Base-by-base conservation (phyloP, 140 eudicot genomes). In the Bidens hawaiensis region DNA sequence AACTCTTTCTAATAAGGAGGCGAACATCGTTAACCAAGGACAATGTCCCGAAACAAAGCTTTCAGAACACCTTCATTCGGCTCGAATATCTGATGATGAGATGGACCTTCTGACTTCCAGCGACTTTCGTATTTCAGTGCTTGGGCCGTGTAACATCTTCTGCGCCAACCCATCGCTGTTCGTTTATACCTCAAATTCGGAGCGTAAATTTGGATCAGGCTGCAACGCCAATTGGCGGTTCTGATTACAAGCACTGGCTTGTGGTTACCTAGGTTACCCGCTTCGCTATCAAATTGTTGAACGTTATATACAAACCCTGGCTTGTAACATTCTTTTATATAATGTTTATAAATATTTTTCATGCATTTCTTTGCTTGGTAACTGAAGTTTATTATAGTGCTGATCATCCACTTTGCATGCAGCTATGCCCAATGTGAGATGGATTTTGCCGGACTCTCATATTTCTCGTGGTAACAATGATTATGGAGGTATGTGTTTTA, bases 211-310 rank as follows among this genome's bases (percentile, higher is more conserved):
- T 76, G 60, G 52, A 72, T n/a, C 76, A 47, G 17, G 71, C 65
- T 28, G 64, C 64, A 16, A 15, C 77, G 45, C 27, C 77, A 15
- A 75, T 81, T 38, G 56, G 46, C 62, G 82, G 79, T 6, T 76
- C 75, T 56, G 86, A 81, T 78, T 81, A 75, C 64, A 60, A 72
- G n/a, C 82, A 76, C 71, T 71, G 79, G 82, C 74, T 80, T 55
- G 82, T 80, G 56, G 74, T 80, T 45, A 67, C 9, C 49, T 15
- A 10, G 75, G 69, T 36, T 76, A 68, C 65, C 82, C 77, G 56
- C 59, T 18, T 27, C 71, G 82, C 50, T 26, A 48, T 10, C 82
- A 80, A 76, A 75, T 76, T 15, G 22, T 80, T 48, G 51, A 76
- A 17, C 67, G 73, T 30, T 80, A 55, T 64, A 28, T 71, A 10